Evolutionary conservation across 306 rosid species (phyloP), one percentile per base, ranked within the genome.

Genomic region (Pyrus bretschneideri): DNA sequence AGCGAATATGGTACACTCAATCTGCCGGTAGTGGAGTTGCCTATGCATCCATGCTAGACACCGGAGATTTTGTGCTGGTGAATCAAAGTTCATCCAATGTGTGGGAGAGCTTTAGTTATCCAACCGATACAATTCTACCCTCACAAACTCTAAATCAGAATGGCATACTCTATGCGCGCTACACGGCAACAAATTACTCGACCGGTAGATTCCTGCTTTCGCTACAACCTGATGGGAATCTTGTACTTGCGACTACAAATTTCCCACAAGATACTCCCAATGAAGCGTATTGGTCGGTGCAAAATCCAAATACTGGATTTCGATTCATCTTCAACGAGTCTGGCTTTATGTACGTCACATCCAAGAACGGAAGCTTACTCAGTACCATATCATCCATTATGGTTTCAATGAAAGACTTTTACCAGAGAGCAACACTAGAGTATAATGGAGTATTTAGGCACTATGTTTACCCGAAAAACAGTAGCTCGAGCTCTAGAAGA

Each of bases 81-180:
- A 51, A 60, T 55, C 18, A 4, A 0, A 40, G 49, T 30, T 78
- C 85, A 1, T 18, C 10, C 4, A 0, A 14, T 69, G 22, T 82
- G 23, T 91, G 93, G 97, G 63, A 79, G 74, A 89, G 91, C 66
- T 91, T 91, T 73, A 38, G 78, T 3, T 1, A 55, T 33, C 93
- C 93, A 21, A 86, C 93, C 0, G 92, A 89, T 71, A 91, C 94
- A 1, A 78, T 91, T 52, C 78, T 91, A 64, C 97, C 94, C 1
- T 65, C 77, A 49, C 89, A 89, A 44, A 60, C 57, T 15, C 9
- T 91, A 10, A 42, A 15, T 11, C 45, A 2, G 6, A 23, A 35
- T 2, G 18, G 19, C 3, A 72, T 0, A 4, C 77, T 91, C 3
- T 57, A 74, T 66, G 81, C 88, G 21, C 52, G 85, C 9, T 77